A percentile compares a stretch with the other conserved stretches of the same genome.
These are phyloP conservation scores for Wickerhamomyces chaumierensis DNA, from an alignment of 805 yeast genomes.

Conservation along the genomic window DNA sequence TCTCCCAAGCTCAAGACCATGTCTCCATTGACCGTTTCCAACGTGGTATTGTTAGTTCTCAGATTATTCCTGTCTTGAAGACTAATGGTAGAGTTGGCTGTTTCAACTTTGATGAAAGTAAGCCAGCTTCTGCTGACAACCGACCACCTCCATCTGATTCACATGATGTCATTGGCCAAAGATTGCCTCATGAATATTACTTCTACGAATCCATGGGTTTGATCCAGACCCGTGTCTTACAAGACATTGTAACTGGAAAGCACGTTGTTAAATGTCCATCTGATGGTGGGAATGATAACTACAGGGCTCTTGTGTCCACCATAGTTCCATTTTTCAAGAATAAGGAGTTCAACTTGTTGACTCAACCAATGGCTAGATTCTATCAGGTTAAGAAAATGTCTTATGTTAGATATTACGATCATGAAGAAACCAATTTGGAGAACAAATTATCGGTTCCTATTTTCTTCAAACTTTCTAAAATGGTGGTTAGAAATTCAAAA, in stretches of 20 bases:
- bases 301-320: constrained; percentile 38
- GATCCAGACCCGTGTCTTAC: constrained; percentile 49
- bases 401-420: constrained; percentile 45
- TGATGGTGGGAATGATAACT: constrained; percentile 53
- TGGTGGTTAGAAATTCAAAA: constrained; percentile 19
- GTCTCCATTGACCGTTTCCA: constrained; percentile 39
- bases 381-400: constrained; percentile 64
- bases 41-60: constrained; percentile 58
- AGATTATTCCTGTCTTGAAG: constrained; percentile 65
- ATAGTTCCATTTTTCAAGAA: constrained; percentile 41
- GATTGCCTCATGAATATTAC: constrained; percentile 76
- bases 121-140: constrained; percentile 1
- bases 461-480: constrained; percentile 28
- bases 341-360: constrained; percentile 52
- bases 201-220: constrained; percentile 77
- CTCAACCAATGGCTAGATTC: constrained; percentile 70
- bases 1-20: constrained; percentile 35
- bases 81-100: constrained; percentile 60
- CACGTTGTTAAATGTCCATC: constrained; percentile 54
- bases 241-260: constrained; percentile 54
- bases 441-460: constrained; percentile 46
- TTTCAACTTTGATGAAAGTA: constrained; percentile 27
- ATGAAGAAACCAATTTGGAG: constrained; percentile 28
- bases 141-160: constrained; percentile 52
- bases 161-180: constrained; percentile 72